phyloP scores from a whole-genome alignment of 1,139 yeast species.

The Blastobotrys raffinosifermentans region DNA sequence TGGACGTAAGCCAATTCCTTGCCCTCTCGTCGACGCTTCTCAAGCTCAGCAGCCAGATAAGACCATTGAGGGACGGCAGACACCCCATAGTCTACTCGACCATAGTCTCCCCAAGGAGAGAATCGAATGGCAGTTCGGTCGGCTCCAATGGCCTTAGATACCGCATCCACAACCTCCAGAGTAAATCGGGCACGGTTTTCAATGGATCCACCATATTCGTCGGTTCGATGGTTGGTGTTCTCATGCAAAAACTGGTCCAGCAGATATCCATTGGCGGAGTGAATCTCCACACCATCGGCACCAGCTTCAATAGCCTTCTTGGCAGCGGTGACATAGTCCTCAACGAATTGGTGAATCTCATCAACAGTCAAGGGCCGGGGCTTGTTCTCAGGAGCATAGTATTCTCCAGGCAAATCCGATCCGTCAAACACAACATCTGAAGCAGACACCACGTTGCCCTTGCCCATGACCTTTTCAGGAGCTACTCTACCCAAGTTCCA shows the following conservation, averaged over 20 bases:
- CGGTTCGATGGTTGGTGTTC: conserved; percentile 54
- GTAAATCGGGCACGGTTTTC: conserved; percentile 59
- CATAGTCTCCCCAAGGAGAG: conserved; percentile 46
- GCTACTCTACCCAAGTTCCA: conserved; percentile 41
- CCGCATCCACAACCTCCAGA: conserved; percentile 50
- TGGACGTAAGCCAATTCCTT: conserved; percentile 44
- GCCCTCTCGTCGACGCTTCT: conserved; percentile 25
- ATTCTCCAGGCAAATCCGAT: conserved; percentile 31
- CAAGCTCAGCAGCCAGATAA: conserved; percentile 28
- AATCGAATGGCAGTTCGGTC: conserved; percentile 51
- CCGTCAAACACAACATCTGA: conserved; percentile 33
- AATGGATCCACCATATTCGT: conserved; percentile 62
- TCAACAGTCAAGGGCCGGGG: conserved; percentile 36
- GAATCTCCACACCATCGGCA: conserved; percentile 65
- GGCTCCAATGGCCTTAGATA: conserved; percentile 48
- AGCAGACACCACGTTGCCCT: conserved; percentile 26
- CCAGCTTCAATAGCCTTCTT: conserved; percentile 48
- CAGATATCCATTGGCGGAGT: conserved; percentile 65
- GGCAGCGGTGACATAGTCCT: conserved; percentile 39
- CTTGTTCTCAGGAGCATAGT: too few relatives aligned
- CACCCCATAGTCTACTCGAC: conserved; percentile 31
- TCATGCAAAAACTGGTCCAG: conserved; percentile 44
- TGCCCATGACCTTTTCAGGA: conserved; percentile 13
- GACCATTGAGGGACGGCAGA: conserved; percentile 28
- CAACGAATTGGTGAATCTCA: conserved; percentile 37